Evolutionary conservation across 495 filamentous ascomycete species (phyloP).

Genomic region (Talaromyces ruber): DNA sequence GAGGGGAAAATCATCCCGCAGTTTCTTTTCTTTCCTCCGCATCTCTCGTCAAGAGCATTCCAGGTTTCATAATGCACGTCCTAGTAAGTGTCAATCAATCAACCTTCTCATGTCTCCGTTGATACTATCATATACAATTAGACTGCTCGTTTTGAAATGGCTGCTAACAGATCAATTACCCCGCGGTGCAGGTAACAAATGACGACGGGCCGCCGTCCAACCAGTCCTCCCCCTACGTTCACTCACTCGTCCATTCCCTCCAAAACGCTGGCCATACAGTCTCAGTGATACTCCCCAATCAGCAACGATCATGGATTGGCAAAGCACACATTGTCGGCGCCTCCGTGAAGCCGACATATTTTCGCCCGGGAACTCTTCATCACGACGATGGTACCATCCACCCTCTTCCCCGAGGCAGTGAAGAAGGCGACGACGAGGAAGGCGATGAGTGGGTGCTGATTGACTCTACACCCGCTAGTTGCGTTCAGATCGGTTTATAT

Average conservation of each 20-base stretch:
- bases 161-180: not conserved
- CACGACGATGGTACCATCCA: slow-evolving; percentile 61
- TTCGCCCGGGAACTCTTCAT: slow-evolving; percentile 57
- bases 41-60: slow-evolving; percentile 10
- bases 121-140: not conserved
- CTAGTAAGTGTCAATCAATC: slow-evolving; percentile 19
- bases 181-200: slow-evolving; percentile 63
- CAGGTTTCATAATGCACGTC: slow-evolving; percentile 30
- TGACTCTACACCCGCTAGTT: slow-evolving; percentile 79
- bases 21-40: slow-evolving; percentile 2
- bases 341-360: slow-evolving; percentile 81
- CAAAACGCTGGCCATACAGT: slow-evolving; percentile 73
- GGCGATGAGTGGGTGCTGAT: slow-evolving; percentile 91
- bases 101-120: not conserved
- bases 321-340: slow-evolving; percentile 92
- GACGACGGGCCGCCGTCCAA: slow-evolving; percentile 93
- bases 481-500: slow-evolving; percentile 81
- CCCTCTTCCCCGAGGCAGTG: slow-evolving; percentile 41
- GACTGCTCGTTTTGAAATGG: not conserved
- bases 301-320: slow-evolving; percentile 93
- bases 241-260: slow-evolving; percentile 71
- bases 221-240: slow-evolving; percentile 86
- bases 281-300: slow-evolving; percentile 82
- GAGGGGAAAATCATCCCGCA: not conserved
- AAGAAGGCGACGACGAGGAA: slow-evolving; percentile 53